Evolutionary conservation across 2,329 filamentous ascomycete species (phyloP).

Genomic region (Hypoxylon sp.): DNA sequence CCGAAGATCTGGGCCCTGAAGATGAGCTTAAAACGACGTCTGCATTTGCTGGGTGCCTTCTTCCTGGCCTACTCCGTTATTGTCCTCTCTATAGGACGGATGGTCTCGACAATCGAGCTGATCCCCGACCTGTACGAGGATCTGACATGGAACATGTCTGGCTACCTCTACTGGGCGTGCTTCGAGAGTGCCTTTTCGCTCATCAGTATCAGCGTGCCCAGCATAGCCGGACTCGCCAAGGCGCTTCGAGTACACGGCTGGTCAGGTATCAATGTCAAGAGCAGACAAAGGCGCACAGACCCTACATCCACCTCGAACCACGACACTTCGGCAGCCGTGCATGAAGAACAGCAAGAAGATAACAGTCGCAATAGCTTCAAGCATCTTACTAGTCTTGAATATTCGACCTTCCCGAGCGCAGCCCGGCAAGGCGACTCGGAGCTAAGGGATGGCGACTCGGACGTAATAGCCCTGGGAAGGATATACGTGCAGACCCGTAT

Average conservation of each 20-base stretch:
- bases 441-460: background rate
- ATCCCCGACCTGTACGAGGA: conserved; percentile 13
- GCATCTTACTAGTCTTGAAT: conserved; percentile 8
- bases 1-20: conserved; percentile 26
- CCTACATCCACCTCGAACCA: background rate
- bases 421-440: background rate
- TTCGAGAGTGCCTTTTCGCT: conserved; percentile 25
- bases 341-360: background rate
- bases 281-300: background rate
- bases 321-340: background rate
- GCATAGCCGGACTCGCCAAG: conserved; percentile 18
- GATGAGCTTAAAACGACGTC: conserved; percentile 16
- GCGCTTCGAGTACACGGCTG: background rate
- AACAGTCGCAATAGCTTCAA: conserved; percentile 12
- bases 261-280: background rate
- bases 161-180: conserved; percentile 29
- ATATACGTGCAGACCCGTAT: conserved; percentile 27
- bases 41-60: conserved; percentile 23
- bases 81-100: conserved; percentile 26
- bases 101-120: conserved; percentile 17
- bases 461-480: conserved; percentile 16
- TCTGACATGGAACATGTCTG: conserved; percentile 18
- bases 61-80: conserved; percentile 33
- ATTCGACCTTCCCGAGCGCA: background rate
- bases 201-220: conserved; percentile 25